Evolutionary conservation across 192 early-diverging fungal genomes (phyloP).

Genomic region (Coemansia sp.): DNA sequence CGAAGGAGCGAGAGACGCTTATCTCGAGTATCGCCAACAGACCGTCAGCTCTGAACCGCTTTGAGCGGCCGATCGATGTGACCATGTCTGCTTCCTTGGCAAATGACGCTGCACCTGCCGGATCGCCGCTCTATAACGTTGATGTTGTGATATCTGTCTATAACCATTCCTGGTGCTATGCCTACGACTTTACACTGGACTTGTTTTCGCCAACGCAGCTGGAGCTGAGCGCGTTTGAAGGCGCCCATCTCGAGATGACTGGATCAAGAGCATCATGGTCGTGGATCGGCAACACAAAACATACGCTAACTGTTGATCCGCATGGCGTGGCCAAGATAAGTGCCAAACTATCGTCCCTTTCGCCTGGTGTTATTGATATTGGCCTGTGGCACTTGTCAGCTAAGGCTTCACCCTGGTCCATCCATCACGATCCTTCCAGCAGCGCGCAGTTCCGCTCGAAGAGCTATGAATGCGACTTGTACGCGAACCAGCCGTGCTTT

Average conservation of each 20-base stretch:
- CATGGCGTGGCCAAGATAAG: constrained; percentile 11
- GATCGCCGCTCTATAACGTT: constrained; percentile 9
- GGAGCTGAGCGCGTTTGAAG: constrained; percentile 1
- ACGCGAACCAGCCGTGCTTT: constrained; percentile 38
- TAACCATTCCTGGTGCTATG: constrained; percentile 55
- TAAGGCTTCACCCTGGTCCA: not conserved
- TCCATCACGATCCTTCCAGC: not conserved
- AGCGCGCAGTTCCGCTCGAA: constrained; percentile 16
- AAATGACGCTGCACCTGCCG: not conserved
- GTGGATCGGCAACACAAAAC: constrained; percentile 32
- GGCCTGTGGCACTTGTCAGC: constrained; percentile 41
- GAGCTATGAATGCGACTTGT: constrained; percentile 22
- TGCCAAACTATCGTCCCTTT: constrained; percentile 21
- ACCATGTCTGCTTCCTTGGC: constrained; percentile 6
- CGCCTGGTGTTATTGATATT: constrained; percentile 39
- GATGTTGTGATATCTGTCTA: constrained; percentile 29
- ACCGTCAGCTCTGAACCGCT: constrained; percentile 8
- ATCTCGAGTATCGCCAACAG: constrained; percentile 37
- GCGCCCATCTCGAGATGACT: constrained; percentile 22
- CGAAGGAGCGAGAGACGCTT: constrained; percentile 41
- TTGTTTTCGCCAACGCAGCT: constrained; percentile 46
- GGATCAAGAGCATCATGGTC: constrained; percentile 46
- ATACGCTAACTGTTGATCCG: constrained; percentile 12
- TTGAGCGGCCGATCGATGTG: constrained; percentile 45
- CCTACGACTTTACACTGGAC: constrained; percentile 26